Evolutionary conservation across 2,329 filamentous ascomycete species (phyloP).

Genomic region (Phoma sp.): DNA sequence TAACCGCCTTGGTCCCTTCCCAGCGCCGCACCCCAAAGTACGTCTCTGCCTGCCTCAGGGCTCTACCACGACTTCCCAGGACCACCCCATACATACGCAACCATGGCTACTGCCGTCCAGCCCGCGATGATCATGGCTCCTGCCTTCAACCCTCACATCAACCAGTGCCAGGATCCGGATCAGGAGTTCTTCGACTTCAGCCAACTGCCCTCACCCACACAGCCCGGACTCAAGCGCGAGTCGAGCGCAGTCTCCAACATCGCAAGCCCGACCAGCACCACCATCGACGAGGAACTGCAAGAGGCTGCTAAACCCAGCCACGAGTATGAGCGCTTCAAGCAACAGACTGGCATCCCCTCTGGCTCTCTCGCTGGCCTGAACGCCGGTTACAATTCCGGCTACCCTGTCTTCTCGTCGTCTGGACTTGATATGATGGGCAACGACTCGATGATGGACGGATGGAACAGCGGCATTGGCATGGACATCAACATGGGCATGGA

Average conservation of each 20-base stretch:
- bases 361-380: constrained; percentile 84
- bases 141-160: constrained; percentile 40
- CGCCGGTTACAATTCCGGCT: constrained; percentile 56
- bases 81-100: constrained; percentile 23
- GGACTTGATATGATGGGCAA: constrained; percentile 72
- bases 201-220: constrained; percentile 66
- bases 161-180: constrained; percentile 52
- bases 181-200: constrained; percentile 63
- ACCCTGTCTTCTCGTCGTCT: constrained; percentile 63
- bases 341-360: constrained; percentile 90
- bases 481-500: constrained; percentile 75
- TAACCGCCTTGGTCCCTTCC: constrained; percentile 35
- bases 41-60: constrained; percentile 40
- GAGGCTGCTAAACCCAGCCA: constrained; percentile 83
- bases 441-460: constrained; percentile 60
- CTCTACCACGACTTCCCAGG: constrained; percentile 15
- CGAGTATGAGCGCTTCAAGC: constrained; percentile 93
- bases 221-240: constrained; percentile 60
- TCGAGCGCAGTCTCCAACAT: constrained; percentile 61
- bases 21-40: constrained; percentile 33
- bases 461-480: constrained; percentile 60
- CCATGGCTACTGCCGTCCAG: constrained; percentile 48
- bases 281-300: constrained; percentile 62
- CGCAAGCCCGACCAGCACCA: constrained; percentile 61
- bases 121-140: constrained; percentile 47